phyloP scores from a whole-genome alignment of 1,139 yeast genomes.

The Hyphopichia khmerensis region DNA sequence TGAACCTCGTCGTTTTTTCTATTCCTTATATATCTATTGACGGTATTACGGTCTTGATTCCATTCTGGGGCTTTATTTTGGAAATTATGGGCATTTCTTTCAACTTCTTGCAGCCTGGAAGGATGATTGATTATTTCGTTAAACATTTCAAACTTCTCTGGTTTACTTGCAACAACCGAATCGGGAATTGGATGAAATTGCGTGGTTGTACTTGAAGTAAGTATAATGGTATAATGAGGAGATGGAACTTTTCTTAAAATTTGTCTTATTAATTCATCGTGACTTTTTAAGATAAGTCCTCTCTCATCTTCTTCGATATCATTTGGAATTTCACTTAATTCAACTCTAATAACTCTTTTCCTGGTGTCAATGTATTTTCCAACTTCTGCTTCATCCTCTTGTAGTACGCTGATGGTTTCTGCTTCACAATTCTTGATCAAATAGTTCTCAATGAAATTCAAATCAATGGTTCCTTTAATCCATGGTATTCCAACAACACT shows the following conservation, averaged over 20 bases:
- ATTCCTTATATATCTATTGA: slow-evolving; percentile 30
- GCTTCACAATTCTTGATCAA: slow-evolving; percentile 50
- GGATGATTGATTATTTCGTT: slow-evolving; percentile 47
- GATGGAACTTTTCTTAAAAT: slow-evolving; percentile 66
- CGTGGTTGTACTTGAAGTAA: slow-evolving; percentile 37
- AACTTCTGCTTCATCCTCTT: slow-evolving; percentile 45
- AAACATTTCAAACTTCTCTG: slow-evolving; percentile 40
- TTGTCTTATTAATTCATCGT: slow-evolving; percentile 53
- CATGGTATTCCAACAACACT: slow-evolving; percentile 64
- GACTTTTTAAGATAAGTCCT: slow-evolving; percentile 21
- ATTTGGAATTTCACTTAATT: slow-evolving; percentile 50
- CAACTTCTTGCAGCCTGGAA: slow-evolving; percentile 49
- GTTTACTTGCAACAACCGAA: slow-evolving; percentile 24
- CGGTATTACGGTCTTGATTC: slow-evolving; percentile 31
- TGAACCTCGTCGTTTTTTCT: slow-evolving; percentile 36
- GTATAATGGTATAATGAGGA: slow-evolving; percentile 56
- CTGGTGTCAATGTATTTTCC: slow-evolving; percentile 54
- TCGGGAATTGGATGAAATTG: slow-evolving; percentile 34
- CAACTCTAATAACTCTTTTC: slow-evolving; percentile 57
- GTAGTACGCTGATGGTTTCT: slow-evolving; percentile 33
- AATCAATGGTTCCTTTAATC: slow-evolving; percentile 44
- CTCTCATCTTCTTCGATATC: slow-evolving; percentile 9
- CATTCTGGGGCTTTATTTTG: slow-evolving; percentile 34
- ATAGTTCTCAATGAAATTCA: slow-evolving; percentile 44
- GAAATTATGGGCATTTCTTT: slow-evolving; percentile 49